Percentiles rank a stretch among this genome's conserved stretches.
These are phyloP conservation scores for Phyllosticta ampelicida DNA, from an alignment of 2,329 filamentous ascomycete species.

Conservation along the genomic window DNA sequence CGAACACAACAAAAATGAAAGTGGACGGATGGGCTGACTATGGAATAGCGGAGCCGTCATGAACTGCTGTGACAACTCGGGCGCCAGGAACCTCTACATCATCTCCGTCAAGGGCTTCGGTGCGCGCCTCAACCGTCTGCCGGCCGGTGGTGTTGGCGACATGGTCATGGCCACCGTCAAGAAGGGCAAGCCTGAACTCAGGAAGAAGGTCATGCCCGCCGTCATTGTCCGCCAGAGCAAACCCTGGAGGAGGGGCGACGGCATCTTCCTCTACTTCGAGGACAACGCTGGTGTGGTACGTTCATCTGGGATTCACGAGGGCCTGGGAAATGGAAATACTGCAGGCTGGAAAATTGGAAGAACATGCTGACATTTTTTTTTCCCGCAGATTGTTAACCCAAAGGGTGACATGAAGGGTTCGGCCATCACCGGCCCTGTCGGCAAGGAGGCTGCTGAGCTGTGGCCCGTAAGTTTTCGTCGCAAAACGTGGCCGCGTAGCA, in stretches of 20 bases:
- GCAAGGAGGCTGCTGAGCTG: slow-evolving; percentile 99
- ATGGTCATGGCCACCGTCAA: slow-evolving; percentile 99
- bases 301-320: slow-evolving; percentile 23
- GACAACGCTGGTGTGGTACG: slow-evolving; percentile 98
- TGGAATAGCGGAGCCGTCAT: slow-evolving; percentile 83
- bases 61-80: slow-evolving; percentile 99
- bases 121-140: slow-evolving; percentile 93
- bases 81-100: slow-evolving; percentile 98
- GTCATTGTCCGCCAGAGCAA: slow-evolving; percentile 98
- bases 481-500: not conserved
- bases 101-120: slow-evolving; percentile 99
- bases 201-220: slow-evolving; percentile 99
- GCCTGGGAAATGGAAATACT: not conserved
- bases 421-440: slow-evolving; percentile 96
- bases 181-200: slow-evolving; percentile 99
- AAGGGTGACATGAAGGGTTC: slow-evolving; percentile 99
- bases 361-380: slow-evolving; percentile 12
- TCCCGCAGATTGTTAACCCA: slow-evolving; percentile 86
- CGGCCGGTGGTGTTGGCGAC: slow-evolving; percentile 94
- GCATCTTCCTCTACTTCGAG: slow-evolving; percentile 99
- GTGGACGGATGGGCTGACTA: slow-evolving; percentile 17
- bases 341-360: not conserved
- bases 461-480: slow-evolving; percentile 67
- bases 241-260: slow-evolving; percentile 97
- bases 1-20: slow-evolving; percentile 1